phyloP scores from a whole-genome alignment of 441 rosid genomes.

The Populus trichocarpa region DNA sequence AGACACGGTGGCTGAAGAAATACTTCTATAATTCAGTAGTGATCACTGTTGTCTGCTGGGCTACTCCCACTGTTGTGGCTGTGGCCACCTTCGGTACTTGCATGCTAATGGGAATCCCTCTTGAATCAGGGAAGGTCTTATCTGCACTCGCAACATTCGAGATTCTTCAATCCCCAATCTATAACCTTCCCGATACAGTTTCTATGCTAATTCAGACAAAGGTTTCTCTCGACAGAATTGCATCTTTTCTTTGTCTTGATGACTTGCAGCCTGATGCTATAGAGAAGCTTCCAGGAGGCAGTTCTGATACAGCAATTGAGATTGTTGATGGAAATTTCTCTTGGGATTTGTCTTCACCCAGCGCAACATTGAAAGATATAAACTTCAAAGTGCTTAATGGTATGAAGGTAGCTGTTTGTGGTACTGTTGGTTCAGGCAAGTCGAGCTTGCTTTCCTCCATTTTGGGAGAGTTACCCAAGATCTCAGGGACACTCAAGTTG shows the following conservation, averaged over 20 bases:
- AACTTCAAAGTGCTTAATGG: too few species aligned
- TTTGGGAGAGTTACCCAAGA: too few species aligned
- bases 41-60: constrained; percentile 36
- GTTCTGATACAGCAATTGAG: too few species aligned
- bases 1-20: constrained; percentile 53
- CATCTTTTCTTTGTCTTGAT: constrained; percentile 51
- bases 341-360: too few species aligned
- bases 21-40: constrained; percentile 36
- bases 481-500: too few species aligned
- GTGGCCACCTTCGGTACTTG: constrained; percentile 47
- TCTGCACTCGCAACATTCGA: constrained; percentile 65
- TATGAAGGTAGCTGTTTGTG: too few species aligned
- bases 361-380: too few species aligned
- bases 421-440: too few species aligned
- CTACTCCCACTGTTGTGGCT: constrained; percentile 39
- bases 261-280: constrained; percentile 40
- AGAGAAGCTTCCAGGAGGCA: constrained; percentile 31
- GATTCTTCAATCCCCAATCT: constrained; percentile 51
- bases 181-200: constrained; percentile 48
- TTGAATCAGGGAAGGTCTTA: constrained; percentile 61
- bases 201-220: constrained; percentile 56
- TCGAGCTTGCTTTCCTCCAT: too few species aligned
- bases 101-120: constrained; percentile 42
- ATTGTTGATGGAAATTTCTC: too few species aligned
- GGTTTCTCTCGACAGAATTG: constrained; percentile 62